Base-by-base conservation (phyloP, 352 stramenopile genomes). In the Pythium aphanidermatum region DNA sequence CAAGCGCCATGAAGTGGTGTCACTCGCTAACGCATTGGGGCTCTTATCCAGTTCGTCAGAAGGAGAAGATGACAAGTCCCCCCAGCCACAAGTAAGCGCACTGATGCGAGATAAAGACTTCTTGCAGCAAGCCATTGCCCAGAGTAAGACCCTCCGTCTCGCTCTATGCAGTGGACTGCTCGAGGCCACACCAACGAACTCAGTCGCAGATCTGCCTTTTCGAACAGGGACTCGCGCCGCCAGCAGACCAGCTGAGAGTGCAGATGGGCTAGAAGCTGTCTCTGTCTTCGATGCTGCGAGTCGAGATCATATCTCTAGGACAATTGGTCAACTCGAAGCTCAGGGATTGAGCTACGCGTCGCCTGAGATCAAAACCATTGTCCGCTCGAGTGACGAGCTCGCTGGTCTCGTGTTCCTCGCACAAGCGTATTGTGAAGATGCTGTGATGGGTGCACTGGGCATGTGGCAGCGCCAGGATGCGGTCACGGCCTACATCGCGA, bases 381-480 rank as follows among this genome's bases (percentile, higher is more conserved):
- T 82, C 0, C 29, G 54, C 16, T 19, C 43, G 0, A 80, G 60
- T 36, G 62, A 46, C 17, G 27, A 46, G 4, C 46, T 77, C 23
- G 63, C 59, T 0, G 55, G 59, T 17, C 37, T 81, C 9, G 70
- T 65, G 3, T 63, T 82, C 14, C 42, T 90, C 23, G 58, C 66
- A 0, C 68, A 74, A n/a, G 57, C 61, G 19, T 70, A 77, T 36
- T 60, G 63, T 2, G 67, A 83, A 19, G 60, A 83, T 23, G 60
- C 36, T 0, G 41, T 72, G 0, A 24, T 69, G 4, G 63, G 59
- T 1, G 68, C 63, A 9, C 37, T 80, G 6, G 65, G 65, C 0
- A 65, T 51, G 21, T 38, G 82, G 4, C 70, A 83, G 27, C 68
- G 76, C 16, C 42, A 62, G 27, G 65, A 82, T 46, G 75, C 74